phyloP scores from a whole-genome alignment of 345 rosid species.

The Melaleuca quinquenervia region DNA sequence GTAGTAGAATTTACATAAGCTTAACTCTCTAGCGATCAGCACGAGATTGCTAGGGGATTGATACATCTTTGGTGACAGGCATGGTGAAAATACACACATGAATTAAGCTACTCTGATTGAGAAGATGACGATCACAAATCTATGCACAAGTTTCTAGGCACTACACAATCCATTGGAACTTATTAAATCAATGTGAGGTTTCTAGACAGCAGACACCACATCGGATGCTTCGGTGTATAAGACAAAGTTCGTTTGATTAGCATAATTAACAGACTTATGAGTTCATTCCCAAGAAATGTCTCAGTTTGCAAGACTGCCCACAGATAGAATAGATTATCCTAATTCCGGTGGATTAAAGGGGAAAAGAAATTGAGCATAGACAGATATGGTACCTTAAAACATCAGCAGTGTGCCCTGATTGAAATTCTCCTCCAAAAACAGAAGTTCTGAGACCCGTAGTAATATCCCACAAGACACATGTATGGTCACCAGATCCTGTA shows the following conservation, averaged over 20 bases:
- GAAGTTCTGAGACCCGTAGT: slow-evolving; percentile 92
- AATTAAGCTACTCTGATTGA: background rate
- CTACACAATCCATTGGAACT: background rate
- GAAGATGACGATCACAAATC: background rate
- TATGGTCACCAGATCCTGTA: slow-evolving; percentile 87
- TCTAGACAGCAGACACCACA: background rate
- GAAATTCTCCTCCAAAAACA: slow-evolving; percentile 95
- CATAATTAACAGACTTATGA: background rate
- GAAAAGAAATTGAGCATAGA: background rate
- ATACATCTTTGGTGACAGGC: background rate
- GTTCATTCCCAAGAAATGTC: background rate
- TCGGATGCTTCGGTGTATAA: background rate
- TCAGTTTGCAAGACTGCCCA: background rate
- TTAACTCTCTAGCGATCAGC: background rate
- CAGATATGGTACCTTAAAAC: slow-evolving; percentile 51
- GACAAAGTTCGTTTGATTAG: background rate
- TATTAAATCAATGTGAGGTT: background rate
- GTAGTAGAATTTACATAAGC: background rate
- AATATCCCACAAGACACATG: slow-evolving; percentile 92
- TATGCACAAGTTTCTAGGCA: background rate
- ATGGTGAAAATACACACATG: background rate
- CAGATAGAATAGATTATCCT: background rate
- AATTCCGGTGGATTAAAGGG: background rate
- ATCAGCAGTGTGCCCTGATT: slow-evolving; percentile 94
- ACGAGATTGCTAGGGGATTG: background rate